These are phyloP conservation scores for Euphorbia schlechtendalii DNA, from an alignment of 441 rosid genomes.

Conservation along the genomic window DNA sequence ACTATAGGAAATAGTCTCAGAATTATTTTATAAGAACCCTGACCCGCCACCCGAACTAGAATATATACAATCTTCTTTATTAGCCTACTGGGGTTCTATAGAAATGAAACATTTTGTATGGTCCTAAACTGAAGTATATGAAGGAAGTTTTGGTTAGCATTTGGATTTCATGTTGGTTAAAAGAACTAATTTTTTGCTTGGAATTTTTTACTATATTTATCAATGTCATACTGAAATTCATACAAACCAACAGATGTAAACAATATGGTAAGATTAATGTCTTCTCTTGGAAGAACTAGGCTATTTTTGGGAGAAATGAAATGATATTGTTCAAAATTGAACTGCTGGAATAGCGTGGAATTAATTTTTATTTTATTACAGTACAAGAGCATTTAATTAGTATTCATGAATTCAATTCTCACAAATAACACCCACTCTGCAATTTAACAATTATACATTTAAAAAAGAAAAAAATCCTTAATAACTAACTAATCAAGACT, in stretches of 20 bases:
- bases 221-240: neutral
- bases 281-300: too few species aligned
- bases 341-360: too few species aligned
- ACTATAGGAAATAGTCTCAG: slow-evolving; percentile 16
- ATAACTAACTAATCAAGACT: slow-evolving; percentile 5
- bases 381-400: too few species aligned
- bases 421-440: too few species aligned
- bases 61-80: neutral
- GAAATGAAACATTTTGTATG: neutral
- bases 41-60: slow-evolving; percentile 13
- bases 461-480: too few species aligned
- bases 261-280: too few species aligned
- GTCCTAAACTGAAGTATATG: neutral
- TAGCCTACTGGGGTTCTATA: slow-evolving; percentile 8
- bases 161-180: neutral
- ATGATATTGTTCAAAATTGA: too few species aligned
- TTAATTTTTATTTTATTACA: too few species aligned
- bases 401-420: too few species aligned
- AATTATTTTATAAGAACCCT: slow-evolving; percentile 14
- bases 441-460: too few species aligned
- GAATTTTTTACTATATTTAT: neutral
- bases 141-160: neutral
- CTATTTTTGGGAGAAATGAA: too few species aligned
- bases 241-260: too few species aligned
- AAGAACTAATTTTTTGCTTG: neutral